phyloP scores from a whole-genome alignment of 2,329 filamentous ascomycete species.

The Aureobasidium vineae region DNA sequence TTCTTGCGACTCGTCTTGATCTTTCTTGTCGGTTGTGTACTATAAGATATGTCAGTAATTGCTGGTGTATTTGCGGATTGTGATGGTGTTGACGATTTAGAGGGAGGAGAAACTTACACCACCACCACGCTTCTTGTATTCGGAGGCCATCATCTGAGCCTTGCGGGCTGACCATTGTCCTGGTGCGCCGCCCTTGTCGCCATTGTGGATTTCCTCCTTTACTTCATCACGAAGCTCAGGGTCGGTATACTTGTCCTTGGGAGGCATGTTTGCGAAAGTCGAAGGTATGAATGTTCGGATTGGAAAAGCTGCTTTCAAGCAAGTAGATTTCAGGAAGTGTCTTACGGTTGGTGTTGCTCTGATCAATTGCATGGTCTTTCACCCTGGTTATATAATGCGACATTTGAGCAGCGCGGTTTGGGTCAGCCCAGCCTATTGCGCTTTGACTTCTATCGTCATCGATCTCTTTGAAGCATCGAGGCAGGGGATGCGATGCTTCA shows the following conservation, averaged over 20 bases:
- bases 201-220: conserved; percentile 48
- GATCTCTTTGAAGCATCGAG: conserved; percentile 18
- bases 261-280: conserved; percentile 40
- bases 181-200: conserved; percentile 50
- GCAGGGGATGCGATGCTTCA: background rate
- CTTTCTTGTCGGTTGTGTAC: conserved; percentile 48
- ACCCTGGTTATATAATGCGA: background rate
- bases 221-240: conserved; percentile 48
- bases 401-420: background rate
- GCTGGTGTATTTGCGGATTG: background rate
- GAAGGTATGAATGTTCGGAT: conserved; percentile 13
- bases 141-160: conserved; percentile 35
- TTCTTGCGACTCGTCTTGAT: conserved; percentile 47
- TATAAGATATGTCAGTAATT: background rate
- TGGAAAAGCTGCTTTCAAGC: background rate
- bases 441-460: conserved; percentile 6
- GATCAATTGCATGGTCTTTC: conserved; percentile 2
- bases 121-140: conserved; percentile 46
- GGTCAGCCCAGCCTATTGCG: conserved; percentile 3
- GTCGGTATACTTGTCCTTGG: conserved; percentile 50
- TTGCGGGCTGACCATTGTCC: conserved; percentile 53
- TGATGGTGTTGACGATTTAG: background rate
- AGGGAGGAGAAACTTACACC: conserved; percentile 27
- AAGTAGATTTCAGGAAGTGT: background rate
- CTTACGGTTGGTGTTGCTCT: background rate